These are phyloP conservation scores for Globisporangium acanthophoron DNA, from an alignment of 352 stramenopile species.

Conservation along the genomic window DNA sequence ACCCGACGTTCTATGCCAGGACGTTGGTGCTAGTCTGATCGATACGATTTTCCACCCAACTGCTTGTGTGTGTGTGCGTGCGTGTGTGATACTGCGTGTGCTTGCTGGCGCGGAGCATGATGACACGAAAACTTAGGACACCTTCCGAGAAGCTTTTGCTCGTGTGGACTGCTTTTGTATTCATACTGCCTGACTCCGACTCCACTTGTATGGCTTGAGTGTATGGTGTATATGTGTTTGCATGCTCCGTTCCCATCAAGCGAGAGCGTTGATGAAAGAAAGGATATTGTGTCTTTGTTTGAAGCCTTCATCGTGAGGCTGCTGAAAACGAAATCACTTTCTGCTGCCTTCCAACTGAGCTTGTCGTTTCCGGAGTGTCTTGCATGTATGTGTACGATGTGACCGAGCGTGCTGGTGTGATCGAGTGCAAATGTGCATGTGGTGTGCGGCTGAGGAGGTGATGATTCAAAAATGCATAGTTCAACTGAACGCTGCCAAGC, in stretches of 20 bases:
- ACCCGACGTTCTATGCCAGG: constrained; percentile 39
- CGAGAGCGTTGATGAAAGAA: constrained; percentile 71
- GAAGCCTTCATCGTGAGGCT: constrained; percentile 36
- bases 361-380: constrained; percentile 17
- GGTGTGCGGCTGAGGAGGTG: constrained; percentile 35
- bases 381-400: too few relatives aligned
- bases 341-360: constrained; percentile 85
- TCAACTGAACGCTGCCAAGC: constrained; percentile 64
- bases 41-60: constrained; percentile 13
- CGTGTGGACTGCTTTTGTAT: constrained; percentile 75
- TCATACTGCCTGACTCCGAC: constrained; percentile 77
- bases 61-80: constrained; percentile 16
- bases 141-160: constrained; percentile 75
- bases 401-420: too few relatives aligned
- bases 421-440: constrained; percentile 10
- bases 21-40: constrained; percentile 71
- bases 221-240: constrained; percentile 9
- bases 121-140: constrained; percentile 78
- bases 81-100: constrained; percentile 17
- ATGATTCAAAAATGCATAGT: constrained; percentile 76
- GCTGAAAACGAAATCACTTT: constrained; percentile 79
- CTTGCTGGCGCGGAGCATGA: constrained; percentile 37
- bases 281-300: constrained; percentile 70
- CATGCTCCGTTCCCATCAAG: constrained; percentile 1
- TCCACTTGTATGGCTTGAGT: neutral